Evolutionary conservation across 495 filamentous ascomycete species (phyloP), one percentile per base, ranked within the genome.

Genomic region (Talaromyces thailandensis): DNA sequence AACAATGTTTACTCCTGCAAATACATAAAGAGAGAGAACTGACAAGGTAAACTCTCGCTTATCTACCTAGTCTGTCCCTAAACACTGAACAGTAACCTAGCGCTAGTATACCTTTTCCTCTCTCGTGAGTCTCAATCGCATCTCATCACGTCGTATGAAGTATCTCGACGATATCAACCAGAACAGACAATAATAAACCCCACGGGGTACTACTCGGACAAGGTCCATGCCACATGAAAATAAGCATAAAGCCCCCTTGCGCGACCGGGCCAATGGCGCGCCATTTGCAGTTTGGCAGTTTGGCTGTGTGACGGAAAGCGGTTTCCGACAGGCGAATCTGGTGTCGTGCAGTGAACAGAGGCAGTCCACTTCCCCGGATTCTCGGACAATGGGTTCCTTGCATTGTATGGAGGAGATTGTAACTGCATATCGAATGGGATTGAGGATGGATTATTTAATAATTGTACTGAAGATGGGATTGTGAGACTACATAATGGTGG

Each of bases 271-370:
- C 25, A 28, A 31, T 26, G 1, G 18, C 12, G 23, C 51, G 12
- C 12, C 31, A n/a, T n/a, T n/a, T n/a, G 28, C 28, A 29, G 28
- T n/a, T n/a, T 3, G 6, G 28, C 3, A 6, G 28, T 29, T 29
- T 3, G 28, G 28, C 28, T 4, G 29, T 2, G 25, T 11, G 40
- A 23, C 56, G 56, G 56, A 58, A 58, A 58, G n/a, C 32, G 12
- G n/a, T 58, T 58, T 58, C 56, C 56, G 56, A 58, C 21, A 28
- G 25, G 56, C 56, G 32, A 40, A 58, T 35, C 3, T 23, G 14
- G 11, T 21, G n/a, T 1, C 32, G 9, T 21, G 5, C 18, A 9
- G 8, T 18, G 40, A 8, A 14, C 35, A 9, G 50, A 24, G 50
- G 21, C 2, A 26, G 25, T 56, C 56, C 32, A 40, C 56, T 58